Percentiles rank a stretch among this genome's conserved stretches.
These are phyloP conservation scores for Aspergillus uvarum DNA, from an alignment of 2,329 filamentous ascomycete species.

Conservation along the genomic window DNA sequence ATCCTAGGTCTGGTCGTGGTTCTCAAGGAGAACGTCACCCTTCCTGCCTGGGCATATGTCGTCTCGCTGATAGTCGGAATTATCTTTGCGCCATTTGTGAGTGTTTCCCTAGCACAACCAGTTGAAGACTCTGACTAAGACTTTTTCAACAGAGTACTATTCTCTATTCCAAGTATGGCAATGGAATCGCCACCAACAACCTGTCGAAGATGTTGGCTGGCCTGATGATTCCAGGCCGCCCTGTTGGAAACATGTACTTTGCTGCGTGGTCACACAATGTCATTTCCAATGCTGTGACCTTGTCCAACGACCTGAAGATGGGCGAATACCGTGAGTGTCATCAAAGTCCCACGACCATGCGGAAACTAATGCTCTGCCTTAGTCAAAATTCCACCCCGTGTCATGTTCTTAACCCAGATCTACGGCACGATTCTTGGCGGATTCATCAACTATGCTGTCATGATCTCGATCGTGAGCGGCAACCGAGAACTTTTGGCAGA, in stretches of 20 bases:
- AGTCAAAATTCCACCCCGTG: constrained; percentile 56
- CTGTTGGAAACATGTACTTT: constrained; percentile 29
- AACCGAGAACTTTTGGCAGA: constrained; percentile 51
- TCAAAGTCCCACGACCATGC: not conserved
- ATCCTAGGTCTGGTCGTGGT: constrained; percentile 50
- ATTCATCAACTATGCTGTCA: constrained; percentile 56
- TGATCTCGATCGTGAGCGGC: constrained; percentile 54
- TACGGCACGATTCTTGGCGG: constrained; percentile 57
- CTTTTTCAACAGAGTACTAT: not conserved
- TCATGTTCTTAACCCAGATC: constrained; percentile 58
- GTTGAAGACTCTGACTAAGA: not conserved
- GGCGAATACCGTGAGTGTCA: constrained; percentile 10
- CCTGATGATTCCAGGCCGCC: constrained; percentile 24
- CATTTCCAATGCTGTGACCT: constrained; percentile 26
- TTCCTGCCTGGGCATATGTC: constrained; percentile 51
- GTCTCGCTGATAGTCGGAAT: constrained; percentile 43
- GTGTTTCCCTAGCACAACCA: not conserved
- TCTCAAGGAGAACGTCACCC: constrained; percentile 48
- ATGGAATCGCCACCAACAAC: constrained; percentile 22
- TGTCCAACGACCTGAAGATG: constrained; percentile 25
- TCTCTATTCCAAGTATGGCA: constrained; percentile 22
- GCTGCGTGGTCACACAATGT: constrained; percentile 31
- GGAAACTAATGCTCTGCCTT: not conserved
- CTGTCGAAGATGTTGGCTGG: constrained; percentile 32
- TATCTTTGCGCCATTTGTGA: constrained; percentile 51